Conservation (phyloP, 768 basidiomycete genomes). For the Leccinum olivaceopallidum region DNA sequence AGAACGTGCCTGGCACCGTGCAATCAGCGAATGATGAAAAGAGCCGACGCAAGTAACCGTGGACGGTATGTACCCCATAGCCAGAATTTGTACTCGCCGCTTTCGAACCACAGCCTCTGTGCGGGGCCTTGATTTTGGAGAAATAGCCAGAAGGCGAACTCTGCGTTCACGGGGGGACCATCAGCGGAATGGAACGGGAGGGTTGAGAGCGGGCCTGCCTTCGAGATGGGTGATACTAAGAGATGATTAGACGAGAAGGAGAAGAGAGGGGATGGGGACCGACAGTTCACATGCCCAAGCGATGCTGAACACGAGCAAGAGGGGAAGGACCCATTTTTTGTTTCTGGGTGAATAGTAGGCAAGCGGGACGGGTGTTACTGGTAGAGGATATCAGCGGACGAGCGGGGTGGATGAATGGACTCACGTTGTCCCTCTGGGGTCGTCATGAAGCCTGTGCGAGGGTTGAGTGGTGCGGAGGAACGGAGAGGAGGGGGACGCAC, state of each 20-base stretch:
- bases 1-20: slow-evolving; percentile 51
- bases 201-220: slow-evolving; percentile 38
- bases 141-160: slow-evolving; percentile 82
- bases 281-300: slow-evolving; percentile 82
- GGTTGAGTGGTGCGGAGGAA: not conserved
- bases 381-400: slow-evolving; percentile 7
- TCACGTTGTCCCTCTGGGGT: slow-evolving; percentile 15
- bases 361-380: slow-evolving; percentile 62
- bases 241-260: slow-evolving; percentile 4
- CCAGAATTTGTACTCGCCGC: slow-evolving; percentile 79
- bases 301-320: slow-evolving; percentile 68
- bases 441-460: slow-evolving; percentile 17
- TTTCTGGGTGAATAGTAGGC: slow-evolving; percentile 46
- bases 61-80: slow-evolving; percentile 48
- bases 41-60: not conserved
- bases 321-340: slow-evolving; percentile 60
- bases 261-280: slow-evolving; percentile 5
- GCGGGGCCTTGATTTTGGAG: slow-evolving; percentile 74
- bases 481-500: slow-evolving; percentile 33
- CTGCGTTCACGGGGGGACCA: slow-evolving; percentile 34
- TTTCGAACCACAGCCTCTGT: slow-evolving; percentile 75
- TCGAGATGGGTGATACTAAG: slow-evolving; percentile 77
- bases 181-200: no score
- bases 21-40: slow-evolving; percentile 8
- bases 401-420: not conserved